Base-by-base conservation (phyloP, 2,329 filamentous ascomycete species). In the Exophiala calicioides region DNA sequence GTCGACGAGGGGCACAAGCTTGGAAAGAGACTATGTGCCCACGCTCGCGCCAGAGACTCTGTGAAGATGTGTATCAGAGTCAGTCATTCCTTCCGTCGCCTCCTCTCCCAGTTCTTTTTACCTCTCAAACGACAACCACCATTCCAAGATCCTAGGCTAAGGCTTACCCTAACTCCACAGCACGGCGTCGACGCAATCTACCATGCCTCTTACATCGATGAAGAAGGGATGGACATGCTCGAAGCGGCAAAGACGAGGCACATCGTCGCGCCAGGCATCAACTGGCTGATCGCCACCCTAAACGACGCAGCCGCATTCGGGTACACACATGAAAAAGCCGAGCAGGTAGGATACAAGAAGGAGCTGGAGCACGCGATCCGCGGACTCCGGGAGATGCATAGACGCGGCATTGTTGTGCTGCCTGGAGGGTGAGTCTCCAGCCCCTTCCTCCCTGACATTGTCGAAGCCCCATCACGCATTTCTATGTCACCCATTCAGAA, bases 171-270 rank as follows among this genome's bases (percentile, higher is more conserved):
- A 13, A 6, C 8, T 13, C 13, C 18, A 4, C 16, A 50, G 44
- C 66, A 71, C 32, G 71, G 71, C 2, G 69, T 76, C 0, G 73
- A 76, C 36, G 67, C 73, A 5, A 73, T 76, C 31, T 76, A 70
- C 49, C 72, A 76, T 51, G 73, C 68, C 1, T 69, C 65, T 0
- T 75, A 67, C 38, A 71, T 70, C 10, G 71, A 76, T 44, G 66
- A 69, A 20, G 19, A 39, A 58, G 65, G 65, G 15, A 63, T 65
- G 62, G 57, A 64, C 23, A 49, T 60, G 47, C 54, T 66, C 3
- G 70, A 74, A 44, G 59, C 60, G 20, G 61, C 61, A 4, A 75
- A 68, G 48, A 50, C 61, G 7, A 66, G 64, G 47, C 62, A 69
- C 46, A 60, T 73, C 6, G 67, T 75, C 2, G 69, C 63, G 0